phyloP scores from a whole-genome alignment of 345 rosid genomes.

The Clausena lansium region DNA sequence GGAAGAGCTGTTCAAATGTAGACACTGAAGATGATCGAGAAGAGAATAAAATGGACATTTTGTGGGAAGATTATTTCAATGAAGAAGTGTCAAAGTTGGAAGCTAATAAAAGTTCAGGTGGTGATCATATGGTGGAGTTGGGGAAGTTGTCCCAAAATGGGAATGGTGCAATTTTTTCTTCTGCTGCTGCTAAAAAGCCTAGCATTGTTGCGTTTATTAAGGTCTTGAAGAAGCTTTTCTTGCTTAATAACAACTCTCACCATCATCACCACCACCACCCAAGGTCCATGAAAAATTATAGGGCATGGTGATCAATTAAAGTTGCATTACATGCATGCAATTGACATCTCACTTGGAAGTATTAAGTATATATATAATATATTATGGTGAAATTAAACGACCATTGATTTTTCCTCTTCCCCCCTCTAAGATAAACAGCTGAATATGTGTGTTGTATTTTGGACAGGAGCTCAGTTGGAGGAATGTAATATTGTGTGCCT shows the following conservation, averaged over 20 bases:
- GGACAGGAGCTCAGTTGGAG: background rate
- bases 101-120: background rate
- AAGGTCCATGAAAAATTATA: background rate
- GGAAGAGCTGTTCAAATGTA: conserved; percentile 37
- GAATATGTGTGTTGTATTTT: background rate
- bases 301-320: background rate
- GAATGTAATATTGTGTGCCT: background rate
- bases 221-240: conserved; percentile 54
- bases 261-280: background rate
- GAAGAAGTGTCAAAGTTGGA: conserved; percentile 35
- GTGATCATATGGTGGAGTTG: conserved; percentile 12
- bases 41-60: conserved; percentile 73
- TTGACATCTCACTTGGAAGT: background rate
- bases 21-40: conserved; percentile 15
- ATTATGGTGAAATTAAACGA: background rate
- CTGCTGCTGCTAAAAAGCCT: conserved; percentile 26
- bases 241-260: conserved; percentile 43
- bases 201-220: conserved; percentile 45
- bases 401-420: background rate
- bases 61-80: conserved; percentile 91
- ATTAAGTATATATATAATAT: no score
- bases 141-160: conserved; percentile 33
- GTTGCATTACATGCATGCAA: background rate
- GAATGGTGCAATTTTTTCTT: conserved; percentile 20
- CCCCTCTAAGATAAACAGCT: background rate